phyloP scores from a whole-genome alignment of 495 filamentous ascomycete genomes.

The Evansstolkia leycettana region DNA sequence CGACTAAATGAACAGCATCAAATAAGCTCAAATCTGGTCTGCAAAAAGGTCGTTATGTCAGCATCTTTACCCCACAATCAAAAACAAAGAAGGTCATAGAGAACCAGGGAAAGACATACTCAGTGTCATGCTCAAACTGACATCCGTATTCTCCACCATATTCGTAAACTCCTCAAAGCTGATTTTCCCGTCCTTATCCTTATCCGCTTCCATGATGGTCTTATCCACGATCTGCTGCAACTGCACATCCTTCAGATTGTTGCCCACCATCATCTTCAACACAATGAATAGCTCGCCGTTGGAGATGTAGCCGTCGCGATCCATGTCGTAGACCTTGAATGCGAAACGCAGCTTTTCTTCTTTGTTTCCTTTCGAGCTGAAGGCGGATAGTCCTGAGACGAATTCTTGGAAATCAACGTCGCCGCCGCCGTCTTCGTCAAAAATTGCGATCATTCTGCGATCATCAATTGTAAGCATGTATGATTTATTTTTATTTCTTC shows the following conservation, averaged over 20 bases:
- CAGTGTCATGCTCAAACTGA: slow-evolving; percentile 96
- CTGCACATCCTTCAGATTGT: slow-evolving; percentile 98
- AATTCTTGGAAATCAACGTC: slow-evolving; percentile 99
- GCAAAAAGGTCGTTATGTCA: slow-evolving; percentile 11
- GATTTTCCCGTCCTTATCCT: slow-evolving; percentile 93
- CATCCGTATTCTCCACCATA: slow-evolving; percentile 98
- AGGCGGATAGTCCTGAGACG: slow-evolving; percentile 87
- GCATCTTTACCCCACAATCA: slow-evolving; percentile 1
- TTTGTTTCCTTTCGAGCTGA: slow-evolving; percentile 96
- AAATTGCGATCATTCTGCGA: slow-evolving; percentile 93
- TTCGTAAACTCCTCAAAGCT: slow-evolving; percentile 98
- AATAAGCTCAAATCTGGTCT: slow-evolving; percentile 21
- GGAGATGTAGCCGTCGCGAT: slow-evolving; percentile 96
- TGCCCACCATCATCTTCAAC: slow-evolving; percentile 99
- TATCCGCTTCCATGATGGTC: slow-evolving; percentile 99
- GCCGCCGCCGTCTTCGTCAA: slow-evolving; percentile 96
- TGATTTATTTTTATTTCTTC: no score
- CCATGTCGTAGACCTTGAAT: slow-evolving; percentile 99
- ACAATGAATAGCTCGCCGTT: slow-evolving; percentile 99
- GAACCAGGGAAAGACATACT: slow-evolving; percentile 42
- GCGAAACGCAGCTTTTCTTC: slow-evolving; percentile 96
- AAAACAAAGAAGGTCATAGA: no score
- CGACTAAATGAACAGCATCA: not conserved
- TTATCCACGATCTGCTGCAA: slow-evolving; percentile 94
- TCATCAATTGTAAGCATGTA: not conserved